These are phyloP conservation scores for Eimeria sp. DNA, from an alignment of 169 alveolate species.

Conservation along the genomic window DNA sequence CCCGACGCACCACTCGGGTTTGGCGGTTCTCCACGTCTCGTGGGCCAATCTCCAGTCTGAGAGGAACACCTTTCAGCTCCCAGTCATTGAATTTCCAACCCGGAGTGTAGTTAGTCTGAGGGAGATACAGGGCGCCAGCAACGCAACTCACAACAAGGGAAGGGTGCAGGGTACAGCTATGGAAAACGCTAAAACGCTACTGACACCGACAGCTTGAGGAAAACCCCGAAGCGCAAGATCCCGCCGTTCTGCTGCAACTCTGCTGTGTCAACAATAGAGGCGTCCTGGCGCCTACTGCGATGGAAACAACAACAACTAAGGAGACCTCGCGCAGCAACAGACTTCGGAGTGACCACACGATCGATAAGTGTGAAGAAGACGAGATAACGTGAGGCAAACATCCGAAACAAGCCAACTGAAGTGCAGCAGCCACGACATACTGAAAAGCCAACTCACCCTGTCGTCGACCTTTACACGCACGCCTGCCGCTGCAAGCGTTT, in stretches of 20 bases:
- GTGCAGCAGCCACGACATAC: not conserved
- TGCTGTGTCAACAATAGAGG: not conserved
- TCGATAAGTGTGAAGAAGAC: too few relatives aligned
- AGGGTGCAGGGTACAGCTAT: not conserved
- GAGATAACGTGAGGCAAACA: not conserved
- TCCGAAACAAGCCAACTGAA: not conserved
- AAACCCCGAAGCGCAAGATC: not conserved
- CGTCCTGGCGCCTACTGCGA: not conserved
- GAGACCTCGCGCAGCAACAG: not conserved
- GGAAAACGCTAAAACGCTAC: not conserved
- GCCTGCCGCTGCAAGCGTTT: constrained; percentile 80
- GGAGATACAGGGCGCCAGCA: not conserved
- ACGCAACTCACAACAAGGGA: not conserved
- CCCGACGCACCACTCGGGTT: constrained; percentile 79
- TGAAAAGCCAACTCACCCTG: constrained; percentile 56
- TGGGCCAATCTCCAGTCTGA: constrained; percentile 99
- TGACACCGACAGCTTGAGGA: not conserved
- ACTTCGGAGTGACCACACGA: not conserved
- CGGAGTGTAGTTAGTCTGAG: constrained; percentile 97
- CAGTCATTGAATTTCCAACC: constrained; percentile 99
- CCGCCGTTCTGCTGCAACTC: not conserved
- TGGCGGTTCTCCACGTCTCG: constrained; percentile 96
- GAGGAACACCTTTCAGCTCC: constrained; percentile 99
- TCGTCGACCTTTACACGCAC: constrained; percentile 86
- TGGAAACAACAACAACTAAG: not conserved